phyloP scores from a whole-genome alignment of 108 stramenopile genomes.

The Craspedostauros australis region DNA sequence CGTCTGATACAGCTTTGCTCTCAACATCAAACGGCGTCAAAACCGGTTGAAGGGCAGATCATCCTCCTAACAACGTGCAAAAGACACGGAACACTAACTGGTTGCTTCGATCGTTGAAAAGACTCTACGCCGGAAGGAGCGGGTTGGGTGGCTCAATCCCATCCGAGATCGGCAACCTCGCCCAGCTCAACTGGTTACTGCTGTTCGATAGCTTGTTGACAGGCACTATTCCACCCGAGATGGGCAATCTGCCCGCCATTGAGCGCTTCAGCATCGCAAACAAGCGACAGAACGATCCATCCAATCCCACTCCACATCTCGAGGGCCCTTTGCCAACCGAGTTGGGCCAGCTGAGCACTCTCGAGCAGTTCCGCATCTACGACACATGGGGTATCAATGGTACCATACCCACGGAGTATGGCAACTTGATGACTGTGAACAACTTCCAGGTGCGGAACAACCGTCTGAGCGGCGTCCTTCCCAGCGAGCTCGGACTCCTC shows the following conservation, averaged over 20 bases:
- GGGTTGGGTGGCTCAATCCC: no score
- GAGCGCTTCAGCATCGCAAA: neutral
- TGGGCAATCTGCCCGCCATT: slow-evolving; percentile 27
- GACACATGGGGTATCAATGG: slow-evolving; percentile 4
- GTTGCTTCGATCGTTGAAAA: neutral
- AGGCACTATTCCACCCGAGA: slow-evolving; percentile 27
- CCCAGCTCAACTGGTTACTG: no score
- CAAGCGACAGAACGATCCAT: neutral
- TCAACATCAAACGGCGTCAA: no score
- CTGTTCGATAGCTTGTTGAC: slow-evolving; percentile 3
- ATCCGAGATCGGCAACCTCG: no score
- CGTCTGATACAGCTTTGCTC: no score
- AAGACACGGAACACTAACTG: neutral
- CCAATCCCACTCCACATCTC: slow-evolving; percentile 18
- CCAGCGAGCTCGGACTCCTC: neutral
- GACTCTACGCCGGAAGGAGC: no score
- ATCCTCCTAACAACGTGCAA: no score
- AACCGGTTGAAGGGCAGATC: no score
- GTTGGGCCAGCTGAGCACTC: slow-evolving; percentile 21
- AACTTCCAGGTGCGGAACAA: neutral
- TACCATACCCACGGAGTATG: slow-evolving; percentile 4
- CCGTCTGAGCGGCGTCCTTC: neutral
- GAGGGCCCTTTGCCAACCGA: slow-evolving; percentile 16
- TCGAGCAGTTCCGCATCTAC: neutral
- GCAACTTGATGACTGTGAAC: neutral